These are phyloP conservation scores for Chenopodium suecicum DNA, from an alignment of 148 eudicot genomes.

Conservation along the genomic window DNA sequence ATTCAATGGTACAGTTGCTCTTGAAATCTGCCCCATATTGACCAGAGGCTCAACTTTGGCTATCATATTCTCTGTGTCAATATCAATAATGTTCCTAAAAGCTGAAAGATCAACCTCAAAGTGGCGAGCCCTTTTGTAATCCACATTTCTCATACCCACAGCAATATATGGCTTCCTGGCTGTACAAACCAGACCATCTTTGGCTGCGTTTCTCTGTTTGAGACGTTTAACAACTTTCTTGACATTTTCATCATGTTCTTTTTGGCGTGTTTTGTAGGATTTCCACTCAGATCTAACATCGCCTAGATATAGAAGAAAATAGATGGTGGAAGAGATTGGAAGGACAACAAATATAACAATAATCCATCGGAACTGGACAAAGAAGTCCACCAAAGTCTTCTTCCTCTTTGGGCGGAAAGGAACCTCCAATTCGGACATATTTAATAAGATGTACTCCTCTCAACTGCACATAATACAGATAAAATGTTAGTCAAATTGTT, in stretches of 20 bases:
- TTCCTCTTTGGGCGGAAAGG: slow-evolving; percentile 85
- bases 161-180: slow-evolving; percentile 90
- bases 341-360: slow-evolving; percentile 77
- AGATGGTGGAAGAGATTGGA: slow-evolving; percentile 72
- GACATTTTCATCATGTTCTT: slow-evolving; percentile 85
- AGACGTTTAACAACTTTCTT: slow-evolving; percentile 74
- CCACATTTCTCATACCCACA: slow-evolving; percentile 91
- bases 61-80: slow-evolving; percentile 70
- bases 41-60: slow-evolving; percentile 84
- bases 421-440: slow-evolving; percentile 64
- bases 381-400: slow-evolving; percentile 75
- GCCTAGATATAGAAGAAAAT: slow-evolving; percentile 79
- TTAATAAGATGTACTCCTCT: slow-evolving; percentile 13
- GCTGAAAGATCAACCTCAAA: slow-evolving; percentile 88
- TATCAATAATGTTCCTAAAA: slow-evolving; percentile 65
- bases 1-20: slow-evolving; percentile 88
- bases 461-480: slow-evolving; percentile 24
- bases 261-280: slow-evolving; percentile 72
- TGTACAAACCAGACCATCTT: slow-evolving; percentile 91
- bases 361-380: slow-evolving; percentile 88
- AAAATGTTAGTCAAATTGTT: neutral
- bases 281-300: slow-evolving; percentile 67
- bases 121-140: slow-evolving; percentile 90
- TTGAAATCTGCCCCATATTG: slow-evolving; percentile 85
- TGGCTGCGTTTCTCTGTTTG: slow-evolving; percentile 63